These are phyloP conservation scores for Alternaria gansuensis DNA, from an alignment of 2,329 filamentous ascomycete genomes.

Conservation along the genomic window DNA sequence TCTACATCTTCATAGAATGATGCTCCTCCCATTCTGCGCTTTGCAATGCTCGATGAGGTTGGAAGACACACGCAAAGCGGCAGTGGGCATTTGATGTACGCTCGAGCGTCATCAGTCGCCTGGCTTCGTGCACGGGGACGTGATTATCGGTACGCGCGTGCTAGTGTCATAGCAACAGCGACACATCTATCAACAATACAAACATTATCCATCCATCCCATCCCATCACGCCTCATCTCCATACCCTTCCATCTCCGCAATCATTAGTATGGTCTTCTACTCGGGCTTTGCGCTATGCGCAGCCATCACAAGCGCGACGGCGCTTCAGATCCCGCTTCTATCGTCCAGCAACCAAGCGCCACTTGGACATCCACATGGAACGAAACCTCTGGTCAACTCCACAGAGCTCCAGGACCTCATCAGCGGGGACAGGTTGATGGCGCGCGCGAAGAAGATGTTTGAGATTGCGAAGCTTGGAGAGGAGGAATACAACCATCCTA, in stretches of 20 bases:
- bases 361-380: slow-evolving; percentile 34
- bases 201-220: slow-evolving; percentile 30
- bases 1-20: background rate
- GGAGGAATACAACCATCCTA: slow-evolving; percentile 55
- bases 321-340: slow-evolving; percentile 45
- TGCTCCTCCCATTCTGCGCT: background rate
- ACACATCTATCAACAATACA: slow-evolving; percentile 22
- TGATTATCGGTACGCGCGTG: slow-evolving; percentile 37
- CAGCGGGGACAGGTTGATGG: slow-evolving; percentile 45
- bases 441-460: slow-evolving; percentile 50
- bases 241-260: slow-evolving; percentile 13
- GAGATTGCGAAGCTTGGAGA: slow-evolving; percentile 56
- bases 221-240: slow-evolving; percentile 19
- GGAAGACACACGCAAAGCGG: background rate
- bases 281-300: slow-evolving; percentile 43
- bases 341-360: slow-evolving; percentile 36
- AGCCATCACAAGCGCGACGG: slow-evolving; percentile 37
- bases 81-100: background rate
- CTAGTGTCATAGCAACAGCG: slow-evolving; percentile 40
- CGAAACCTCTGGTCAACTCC: slow-evolving; percentile 48
- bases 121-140: slow-evolving; percentile 31
- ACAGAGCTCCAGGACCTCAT: slow-evolving; percentile 50
- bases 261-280: slow-evolving; percentile 39
- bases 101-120: slow-evolving; percentile 8
- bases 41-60: background rate